Percentiles rank a stretch among this genome's conserved stretches.
These are phyloP conservation scores for Albatrellus sp. DNA, from an alignment of 1,284 basidiomycete species.

Conservation along the genomic window DNA sequence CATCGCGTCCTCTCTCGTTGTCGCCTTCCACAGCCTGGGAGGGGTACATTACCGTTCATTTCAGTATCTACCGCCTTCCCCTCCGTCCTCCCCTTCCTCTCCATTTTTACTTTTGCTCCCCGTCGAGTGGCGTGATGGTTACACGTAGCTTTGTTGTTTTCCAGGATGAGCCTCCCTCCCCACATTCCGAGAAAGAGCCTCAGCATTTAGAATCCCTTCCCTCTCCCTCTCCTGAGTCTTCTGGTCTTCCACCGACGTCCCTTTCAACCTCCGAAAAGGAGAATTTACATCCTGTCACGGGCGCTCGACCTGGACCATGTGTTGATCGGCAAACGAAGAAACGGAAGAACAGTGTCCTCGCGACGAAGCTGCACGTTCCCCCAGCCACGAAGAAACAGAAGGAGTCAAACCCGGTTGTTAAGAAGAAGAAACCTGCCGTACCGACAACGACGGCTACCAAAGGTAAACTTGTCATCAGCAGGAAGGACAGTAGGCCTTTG, in stretches of 20 bases:
- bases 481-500: conserved; percentile 23
- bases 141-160: conserved; percentile 54
- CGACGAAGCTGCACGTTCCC: conserved; percentile 34
- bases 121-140: conserved; percentile 26
- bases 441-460: conserved; percentile 7
- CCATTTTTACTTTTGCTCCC: conserved; percentile 6
- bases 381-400: conserved; percentile 32
- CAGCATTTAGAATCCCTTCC: conserved; percentile 8
- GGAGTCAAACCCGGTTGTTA: conserved; percentile 23
- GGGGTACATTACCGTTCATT: no score
- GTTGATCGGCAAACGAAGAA: conserved; percentile 35
- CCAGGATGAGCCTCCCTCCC: conserved; percentile 29
- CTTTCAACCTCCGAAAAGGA: conserved; percentile 50
- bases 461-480: conserved; percentile 3
- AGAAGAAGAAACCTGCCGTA: conserved; percentile 42
- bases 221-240: conserved; percentile 7
- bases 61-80: not conserved
- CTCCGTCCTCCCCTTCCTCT: not conserved
- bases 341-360: conserved; percentile 45
- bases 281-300: conserved; percentile 63
- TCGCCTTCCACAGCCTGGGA: no score
- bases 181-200: conserved; percentile 9
- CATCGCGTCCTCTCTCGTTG: not conserved
- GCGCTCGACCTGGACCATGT: conserved; percentile 35
- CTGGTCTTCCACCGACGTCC: conserved; percentile 20